A percentile compares a stretch with the other conserved stretches of the same genome.
phyloP scores from a whole-genome alignment of 371 early-diverging fungal genomes.

The Rhizopus sp. region DNA sequence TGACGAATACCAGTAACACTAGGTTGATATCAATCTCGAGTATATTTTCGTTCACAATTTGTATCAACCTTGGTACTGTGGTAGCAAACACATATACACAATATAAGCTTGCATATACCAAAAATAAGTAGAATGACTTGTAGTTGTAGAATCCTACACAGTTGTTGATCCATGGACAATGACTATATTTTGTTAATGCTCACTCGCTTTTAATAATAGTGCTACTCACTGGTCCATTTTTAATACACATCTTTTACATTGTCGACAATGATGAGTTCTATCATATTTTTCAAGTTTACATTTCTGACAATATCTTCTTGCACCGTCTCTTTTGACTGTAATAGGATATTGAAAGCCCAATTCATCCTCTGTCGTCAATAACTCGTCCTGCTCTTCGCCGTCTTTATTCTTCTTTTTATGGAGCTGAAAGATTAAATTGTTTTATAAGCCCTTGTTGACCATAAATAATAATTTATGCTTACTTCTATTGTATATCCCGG shows the following conservation, averaged over 20 bases:
- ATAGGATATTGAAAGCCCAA: constrained; percentile 22
- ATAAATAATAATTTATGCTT: constrained; percentile 2
- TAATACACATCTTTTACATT: constrained; percentile 61
- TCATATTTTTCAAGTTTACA: constrained; percentile 67
- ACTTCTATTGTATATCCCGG: constrained; percentile 43
- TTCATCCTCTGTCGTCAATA: constrained; percentile 16
- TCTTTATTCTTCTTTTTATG: constrained; percentile 14
- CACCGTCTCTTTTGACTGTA: constrained; percentile 61
- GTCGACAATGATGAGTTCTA: constrained; percentile 68
- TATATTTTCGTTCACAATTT: constrained; percentile 36
- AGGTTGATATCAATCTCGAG: constrained; percentile 42
- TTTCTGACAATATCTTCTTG: constrained; percentile 59
- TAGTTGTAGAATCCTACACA: constrained; percentile 74
- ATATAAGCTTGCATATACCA: constrained; percentile 55
- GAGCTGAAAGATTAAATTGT: constrained; percentile 1
- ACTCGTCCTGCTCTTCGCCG: constrained; percentile 19
- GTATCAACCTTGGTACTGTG: constrained; percentile 34
- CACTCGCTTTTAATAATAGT: background rate
- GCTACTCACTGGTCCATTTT: constrained; percentile 72
- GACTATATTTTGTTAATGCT: constrained; percentile 27
- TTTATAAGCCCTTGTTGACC: background rate
- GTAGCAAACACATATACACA: constrained; percentile 54
- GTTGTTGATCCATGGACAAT: constrained; percentile 71
- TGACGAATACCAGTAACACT: constrained; percentile 50
- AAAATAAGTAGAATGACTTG: constrained; percentile 69